Conservation (phyloP, 306 rosid species). For the Trifolium pratense region DNA sequence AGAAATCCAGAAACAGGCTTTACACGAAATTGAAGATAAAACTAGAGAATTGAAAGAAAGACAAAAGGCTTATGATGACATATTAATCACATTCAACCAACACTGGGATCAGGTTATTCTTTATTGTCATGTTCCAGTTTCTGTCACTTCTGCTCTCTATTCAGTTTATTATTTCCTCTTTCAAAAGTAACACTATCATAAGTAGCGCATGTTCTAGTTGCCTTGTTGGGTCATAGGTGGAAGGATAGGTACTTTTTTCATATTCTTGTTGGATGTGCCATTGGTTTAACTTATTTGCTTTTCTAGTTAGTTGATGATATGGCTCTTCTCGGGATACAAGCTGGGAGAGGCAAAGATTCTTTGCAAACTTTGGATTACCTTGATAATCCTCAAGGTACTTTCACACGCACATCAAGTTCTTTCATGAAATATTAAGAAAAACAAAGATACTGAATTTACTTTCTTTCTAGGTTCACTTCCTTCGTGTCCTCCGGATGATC, state of each 20-base stretch:
- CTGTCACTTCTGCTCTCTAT: neutral
- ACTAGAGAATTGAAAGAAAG: conserved; percentile 57
- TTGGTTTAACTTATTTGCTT: conserved; percentile 41
- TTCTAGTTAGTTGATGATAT: conserved; percentile 83
- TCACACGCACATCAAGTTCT: conserved; percentile 8
- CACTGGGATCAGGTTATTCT: conserved; percentile 82
- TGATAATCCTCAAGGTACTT: conserved; percentile 61
- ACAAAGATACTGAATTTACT: conserved; percentile 45
- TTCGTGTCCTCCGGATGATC: conserved; percentile 71
- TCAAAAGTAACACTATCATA: conserved; percentile 14
- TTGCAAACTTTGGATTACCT: conserved; percentile 52
- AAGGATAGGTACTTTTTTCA: conserved; percentile 16
- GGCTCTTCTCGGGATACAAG: conserved; percentile 74
- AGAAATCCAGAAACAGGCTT: conserved; percentile 69
- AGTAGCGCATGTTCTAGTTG: conserved; percentile 11
- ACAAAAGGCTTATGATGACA: conserved; percentile 72
- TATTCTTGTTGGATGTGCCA: conserved; percentile 26
- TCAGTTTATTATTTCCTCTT: conserved; percentile 31
- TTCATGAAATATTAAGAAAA: conserved; percentile 30
- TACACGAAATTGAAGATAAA: conserved; percentile 70
- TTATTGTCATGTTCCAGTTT: conserved; percentile 29
- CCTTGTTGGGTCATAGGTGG: conserved; percentile 13
- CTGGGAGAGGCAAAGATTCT: conserved; percentile 67
- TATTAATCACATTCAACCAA: conserved; percentile 68
- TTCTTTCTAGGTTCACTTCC: conserved; percentile 71